phyloP scores from a whole-genome alignment of 1,139 yeast species.

The Taiozyma onychis region DNA sequence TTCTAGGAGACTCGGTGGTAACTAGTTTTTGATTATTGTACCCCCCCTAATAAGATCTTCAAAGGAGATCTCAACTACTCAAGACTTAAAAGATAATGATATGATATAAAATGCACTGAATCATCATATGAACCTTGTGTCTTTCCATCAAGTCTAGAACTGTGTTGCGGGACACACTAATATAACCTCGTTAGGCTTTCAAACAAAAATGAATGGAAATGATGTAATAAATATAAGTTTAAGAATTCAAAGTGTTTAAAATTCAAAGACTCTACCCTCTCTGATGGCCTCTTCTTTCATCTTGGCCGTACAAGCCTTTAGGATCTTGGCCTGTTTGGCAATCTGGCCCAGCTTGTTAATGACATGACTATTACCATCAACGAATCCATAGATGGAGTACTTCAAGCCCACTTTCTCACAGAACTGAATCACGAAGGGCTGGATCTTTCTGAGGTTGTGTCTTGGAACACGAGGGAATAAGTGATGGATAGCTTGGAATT shows the following conservation, averaged over 20 bases:
- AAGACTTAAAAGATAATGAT: no score
- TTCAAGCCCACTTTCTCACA: conserved; percentile 74
- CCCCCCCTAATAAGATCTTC: no score
- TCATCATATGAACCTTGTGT: no score
- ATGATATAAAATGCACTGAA: no score
- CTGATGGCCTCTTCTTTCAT: conserved; percentile 33
- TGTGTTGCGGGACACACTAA: not conserved
- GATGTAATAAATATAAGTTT: not conserved
- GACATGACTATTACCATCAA: conserved; percentile 68
- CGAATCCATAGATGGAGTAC: conserved; percentile 82
- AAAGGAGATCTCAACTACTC: no score
- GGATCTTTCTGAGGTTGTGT: conserved; percentile 75
- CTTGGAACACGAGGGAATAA: conserved; percentile 86
- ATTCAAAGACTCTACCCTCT: conserved; percentile 15
- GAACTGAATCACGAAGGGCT: conserved; percentile 64
- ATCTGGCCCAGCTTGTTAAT: conserved; percentile 66
- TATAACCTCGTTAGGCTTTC: not conserved
- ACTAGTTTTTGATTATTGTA: no score
- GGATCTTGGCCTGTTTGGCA: conserved; percentile 70
- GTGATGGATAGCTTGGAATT: conserved; percentile 89
- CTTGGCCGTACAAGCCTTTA: conserved; percentile 61
- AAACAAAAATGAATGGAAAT: not conserved
- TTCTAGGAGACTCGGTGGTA: no score
- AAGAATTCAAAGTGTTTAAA: not conserved
- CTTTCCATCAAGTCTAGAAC: no score